Base-by-base conservation (phyloP, 2,329 filamentous ascomycete species). In the Alternaria alternata region DNA sequence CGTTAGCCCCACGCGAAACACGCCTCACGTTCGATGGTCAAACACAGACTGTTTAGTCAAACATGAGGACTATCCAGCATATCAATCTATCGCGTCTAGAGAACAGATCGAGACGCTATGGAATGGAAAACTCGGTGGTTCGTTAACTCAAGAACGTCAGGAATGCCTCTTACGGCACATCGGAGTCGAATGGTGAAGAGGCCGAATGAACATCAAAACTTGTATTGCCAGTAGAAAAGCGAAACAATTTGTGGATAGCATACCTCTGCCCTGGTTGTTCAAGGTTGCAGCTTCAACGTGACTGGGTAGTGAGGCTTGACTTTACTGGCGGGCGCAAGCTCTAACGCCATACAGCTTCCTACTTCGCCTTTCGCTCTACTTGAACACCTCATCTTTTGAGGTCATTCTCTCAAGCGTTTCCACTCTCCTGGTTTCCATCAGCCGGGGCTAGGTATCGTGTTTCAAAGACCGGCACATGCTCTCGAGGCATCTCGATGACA, bases 11-110 rank as follows among this genome's bases (percentile, higher is more conserved):
- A 26, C 41, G 32, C 56, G 69, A 73, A 73, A 74, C 70, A 42
- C 61, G 38, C 44, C 47, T 60, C 48, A 47, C 54, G 48, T 38
- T 43, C 54, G 18, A 54, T 61, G 57, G 54, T 67, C 66, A 75
- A 74, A 75, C 72, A 62, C 59, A 53, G 41, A 22, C 39, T 55
- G 56, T 60, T 57, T 64, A 57, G 49, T 43, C 52, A 64, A 60
- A 57, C 59, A 49, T 57, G 22, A 48, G 28, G 36, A 34, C 42
- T 57, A 32, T 48, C 26, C n/a, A 42, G 24, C 20, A 12, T 22
- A 38, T 14, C 5, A 28, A 36, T 26, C 39, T 18, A 48, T 34
- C 20, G 42, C 48, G 38, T 28, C 16, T 30, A 22, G 26, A 36
- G 47, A 44, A 18, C 5, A 48, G 46, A 14, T 22, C 9, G 44